Base-by-base conservation (phyloP, 176 grass and related monocot species). In the Phyllostachys edulis region DNA sequence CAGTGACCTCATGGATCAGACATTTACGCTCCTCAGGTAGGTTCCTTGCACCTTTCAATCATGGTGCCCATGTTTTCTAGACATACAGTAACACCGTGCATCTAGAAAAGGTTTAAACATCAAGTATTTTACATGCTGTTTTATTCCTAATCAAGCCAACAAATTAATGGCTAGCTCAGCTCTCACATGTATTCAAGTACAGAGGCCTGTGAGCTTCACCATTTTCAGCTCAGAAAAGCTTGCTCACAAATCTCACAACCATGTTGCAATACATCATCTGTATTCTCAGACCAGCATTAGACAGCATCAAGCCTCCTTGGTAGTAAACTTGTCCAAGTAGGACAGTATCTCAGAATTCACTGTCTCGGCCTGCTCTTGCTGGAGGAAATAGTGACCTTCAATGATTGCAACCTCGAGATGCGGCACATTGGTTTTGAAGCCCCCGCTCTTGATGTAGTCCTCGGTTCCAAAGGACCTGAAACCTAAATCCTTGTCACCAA, bases 311-410 rank as follows among this genome's bases (percentile, higher is more conserved):
- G 29, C 14, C 15, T 52, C 50, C 50, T 52, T 5, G 18, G 15
- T 7, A 21, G 54, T 14, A 27, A 92, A 77, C 67, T 57, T 90
- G 16, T 64, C 63, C 0, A 92, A 78, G 62, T 88, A 92, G 44
- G 88, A 88, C 44, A 92, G 36, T 83, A 92, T 94, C 67, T 94
- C 90, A 3, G 46, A 61, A 4, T 77, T 86, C 27, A 92, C 85
- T n/a, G 59, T 82, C 14, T 90, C 40, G 1, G 93, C 85, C 40
- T 92, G 47, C 75, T 94, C 93, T 78, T 90, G 87, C 68, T 90
- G 90, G 79, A 94, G 11, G 46, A 74, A 92, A 84, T 95, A 90
- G 84, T 92, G 88, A 5, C 93, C 85, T 20, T 95, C 79, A 5
- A 95, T 78, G 71, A 80, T 40, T n/a, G 54, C 62, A 42, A 88